A percentile compares a stretch with the other conserved stretches of the same genome.
Evolutionary conservation across 495 filamentous ascomycete species (phyloP).

Genomic region (Pseudomonodictys pantanalensis): DNA sequence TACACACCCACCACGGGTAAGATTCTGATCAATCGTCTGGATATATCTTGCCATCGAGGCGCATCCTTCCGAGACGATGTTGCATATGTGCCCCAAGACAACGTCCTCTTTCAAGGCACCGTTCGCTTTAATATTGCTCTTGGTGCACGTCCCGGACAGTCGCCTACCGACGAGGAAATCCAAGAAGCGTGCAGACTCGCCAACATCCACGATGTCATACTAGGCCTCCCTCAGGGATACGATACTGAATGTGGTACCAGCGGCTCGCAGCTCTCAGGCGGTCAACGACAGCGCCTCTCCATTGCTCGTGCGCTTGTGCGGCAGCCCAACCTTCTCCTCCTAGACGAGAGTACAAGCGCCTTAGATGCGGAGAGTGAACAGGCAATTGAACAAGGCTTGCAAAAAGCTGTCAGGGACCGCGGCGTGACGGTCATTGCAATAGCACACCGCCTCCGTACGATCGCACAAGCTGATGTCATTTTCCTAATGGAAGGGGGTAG

Average conservation of each 20-base stretch:
- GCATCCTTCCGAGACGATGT: slow-evolving; percentile 38
- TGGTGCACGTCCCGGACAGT: slow-evolving; percentile 40
- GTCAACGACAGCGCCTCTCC: slow-evolving; percentile 28
- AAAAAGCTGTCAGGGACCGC: slow-evolving; percentile 13
- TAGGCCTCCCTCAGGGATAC: slow-evolving; percentile 35
- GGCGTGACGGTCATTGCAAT: slow-evolving; percentile 31
- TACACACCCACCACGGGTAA: slow-evolving; percentile 41
- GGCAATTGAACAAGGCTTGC: slow-evolving; percentile 12
- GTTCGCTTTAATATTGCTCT: slow-evolving; percentile 25
- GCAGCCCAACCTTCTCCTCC: slow-evolving; percentile 25
- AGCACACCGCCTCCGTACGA: slow-evolving; percentile 24
- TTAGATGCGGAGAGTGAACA: slow-evolving; percentile 28
- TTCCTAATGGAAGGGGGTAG: slow-evolving; percentile 26
- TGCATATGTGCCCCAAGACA: slow-evolving; percentile 28
- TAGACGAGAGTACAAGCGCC: slow-evolving; percentile 34
- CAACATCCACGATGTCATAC: slow-evolving; percentile 25
- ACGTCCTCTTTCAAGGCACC: slow-evolving; percentile 24
- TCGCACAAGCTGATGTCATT: slow-evolving; percentile 21
- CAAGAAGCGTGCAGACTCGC: slow-evolving; percentile 32
- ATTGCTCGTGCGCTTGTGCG: slow-evolving; percentile 30
- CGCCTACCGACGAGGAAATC: slow-evolving; percentile 21
- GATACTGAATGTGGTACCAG: slow-evolving; percentile 32
- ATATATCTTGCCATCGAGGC: neutral
- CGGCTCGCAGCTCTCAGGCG: slow-evolving; percentile 21
- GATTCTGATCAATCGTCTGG: slow-evolving; percentile 21